Percentiles rank a stretch among this genome's conserved stretches.
Evolutionary conservation across 192 early-diverging fungal species (phyloP).

Genomic region (Coemansia biformis): DNA sequence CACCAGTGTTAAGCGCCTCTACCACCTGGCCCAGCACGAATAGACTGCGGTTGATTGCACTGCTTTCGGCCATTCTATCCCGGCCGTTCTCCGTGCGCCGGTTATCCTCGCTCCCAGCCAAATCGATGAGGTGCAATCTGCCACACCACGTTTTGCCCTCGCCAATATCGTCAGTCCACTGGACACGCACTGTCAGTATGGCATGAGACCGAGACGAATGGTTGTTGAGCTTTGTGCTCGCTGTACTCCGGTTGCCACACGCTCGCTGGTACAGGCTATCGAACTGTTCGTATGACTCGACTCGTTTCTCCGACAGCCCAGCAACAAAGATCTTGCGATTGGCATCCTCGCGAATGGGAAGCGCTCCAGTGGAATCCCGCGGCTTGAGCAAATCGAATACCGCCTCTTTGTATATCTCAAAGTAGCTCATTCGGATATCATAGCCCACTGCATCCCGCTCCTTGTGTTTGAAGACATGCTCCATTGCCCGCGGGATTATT

Average conservation of each 20-base stretch:
- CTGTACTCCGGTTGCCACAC: conserved; percentile 56
- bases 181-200: conserved; percentile 53
- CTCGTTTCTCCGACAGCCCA: conserved; percentile 51
- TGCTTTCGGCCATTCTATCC: conserved; percentile 59
- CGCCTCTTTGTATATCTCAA: conserved; percentile 66
- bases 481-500: conserved; percentile 56
- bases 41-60: conserved; percentile 61
- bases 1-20: conserved; percentile 57
- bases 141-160: conserved; percentile 41
- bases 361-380: conserved; percentile 24
- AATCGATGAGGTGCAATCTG: conserved; percentile 57
- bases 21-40: conserved; percentile 65
- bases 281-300: conserved; percentile 55
- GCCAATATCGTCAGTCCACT: conserved; percentile 33
- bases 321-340: conserved; percentile 54
- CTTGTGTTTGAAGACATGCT: conserved; percentile 53
- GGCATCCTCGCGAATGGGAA: conserved; percentile 57
- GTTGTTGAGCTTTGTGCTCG: conserved; percentile 61
- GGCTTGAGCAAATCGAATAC: conserved; percentile 55
- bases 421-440: conserved; percentile 54
- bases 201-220: conserved; percentile 62
- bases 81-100: conserved; percentile 56
- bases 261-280: conserved; percentile 39
- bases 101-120: conserved; percentile 67
- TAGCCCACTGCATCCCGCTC: conserved; percentile 38